Percentiles rank a stretch among this genome's conserved stretches.
Conservation (phyloP, 768 basidiomycete genomes). For the Mycena vitilis region DNA sequence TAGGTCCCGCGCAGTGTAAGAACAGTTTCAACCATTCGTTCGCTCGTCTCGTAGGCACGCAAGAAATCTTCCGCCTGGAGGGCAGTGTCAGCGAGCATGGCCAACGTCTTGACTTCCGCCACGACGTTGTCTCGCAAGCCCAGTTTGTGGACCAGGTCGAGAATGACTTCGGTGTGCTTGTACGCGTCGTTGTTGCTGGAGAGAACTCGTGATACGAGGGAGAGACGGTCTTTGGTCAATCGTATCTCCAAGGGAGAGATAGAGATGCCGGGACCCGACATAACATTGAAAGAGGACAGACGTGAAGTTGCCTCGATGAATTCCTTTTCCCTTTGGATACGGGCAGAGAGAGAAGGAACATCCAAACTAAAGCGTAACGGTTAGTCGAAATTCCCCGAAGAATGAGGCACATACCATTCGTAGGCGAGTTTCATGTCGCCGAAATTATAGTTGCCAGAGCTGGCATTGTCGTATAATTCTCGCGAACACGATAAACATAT, state of each 20-base stretch:
- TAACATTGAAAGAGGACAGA: constrained; percentile 91
- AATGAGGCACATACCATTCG: constrained; percentile 75
- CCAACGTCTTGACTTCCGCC: constrained; percentile 85
- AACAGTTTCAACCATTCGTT: constrained; percentile 77
- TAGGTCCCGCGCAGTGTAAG: constrained; percentile 56
- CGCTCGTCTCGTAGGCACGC: constrained; percentile 76
- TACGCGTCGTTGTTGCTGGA: constrained; percentile 89
- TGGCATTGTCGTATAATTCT: constrained; percentile 96
- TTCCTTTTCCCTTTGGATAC: constrained; percentile 77
- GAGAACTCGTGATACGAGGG: constrained; percentile 88
- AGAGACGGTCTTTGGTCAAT: constrained; percentile 88
- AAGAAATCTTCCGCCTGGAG: constrained; percentile 84
- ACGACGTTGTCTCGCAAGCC: constrained; percentile 78
- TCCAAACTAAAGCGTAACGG: constrained; percentile 65
- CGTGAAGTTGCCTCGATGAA: constrained; percentile 99
- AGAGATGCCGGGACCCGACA: constrained; percentile 76
- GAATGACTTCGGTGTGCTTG: constrained; percentile 90
- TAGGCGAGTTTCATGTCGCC: constrained; percentile 98
- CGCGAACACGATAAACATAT: constrained; percentile 84
- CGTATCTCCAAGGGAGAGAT: constrained; percentile 95
- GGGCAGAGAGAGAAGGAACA: constrained; percentile 74
- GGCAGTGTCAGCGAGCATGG: constrained; percentile 93
- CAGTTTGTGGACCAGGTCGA: constrained; percentile 91
- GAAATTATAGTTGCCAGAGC: constrained; percentile 88
- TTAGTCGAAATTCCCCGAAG: constrained; percentile 22